Evolutionary conservation across 208 protist genomes (phyloP), one percentile per base, ranked within the genome.

Genomic region (Porcisia deanei): DNA sequence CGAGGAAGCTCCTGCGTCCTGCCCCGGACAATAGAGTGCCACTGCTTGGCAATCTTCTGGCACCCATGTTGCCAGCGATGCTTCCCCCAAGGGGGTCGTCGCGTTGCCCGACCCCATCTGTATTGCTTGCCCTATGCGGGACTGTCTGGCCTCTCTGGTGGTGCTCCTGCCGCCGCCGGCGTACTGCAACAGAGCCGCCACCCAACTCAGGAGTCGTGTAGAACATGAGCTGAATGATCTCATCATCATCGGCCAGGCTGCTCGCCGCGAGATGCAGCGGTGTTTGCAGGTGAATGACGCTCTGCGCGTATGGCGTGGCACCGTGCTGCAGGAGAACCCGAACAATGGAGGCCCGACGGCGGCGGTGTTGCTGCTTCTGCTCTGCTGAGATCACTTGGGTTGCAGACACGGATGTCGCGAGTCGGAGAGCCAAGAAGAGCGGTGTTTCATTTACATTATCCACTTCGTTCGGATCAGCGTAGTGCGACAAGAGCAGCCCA

Each of bases 371-470:
- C 67, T 74, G 34, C 68, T 20, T 22, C 61, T 60, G 52, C 64
- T 54, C 47, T 39, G 39, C 22, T 47, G n/a, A 34, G 55, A 9
- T 58, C 25, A 9, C 10, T 55, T 66, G 39, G 6, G 18, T 8
- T 30, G 22, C 57, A 8, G 25, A n/a, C 34, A 37, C 45, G 16
- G 58, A 5, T 6, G 37, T 14, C 18, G 64, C 8, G 57, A 75
- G 72, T 7, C 58, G 75, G 39, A 91, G 53, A 1, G 87, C 87
- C 5, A 92, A 73, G 63, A 91, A 85, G 22, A 96, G 79, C 22
- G 90, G 87, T 16, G 92, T 94, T 45, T 89, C 77, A 49, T 94
- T 88, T 2, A 65, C 52, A 55, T 91, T 79, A 66, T 96, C 88
- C 43, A 83, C 64, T 41, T 94, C 88, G 76, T 91, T 87, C 3